Base-by-base conservation (phyloP, 1,284 basidiomycete genomes). In the Stereum hirsutum region DNA sequence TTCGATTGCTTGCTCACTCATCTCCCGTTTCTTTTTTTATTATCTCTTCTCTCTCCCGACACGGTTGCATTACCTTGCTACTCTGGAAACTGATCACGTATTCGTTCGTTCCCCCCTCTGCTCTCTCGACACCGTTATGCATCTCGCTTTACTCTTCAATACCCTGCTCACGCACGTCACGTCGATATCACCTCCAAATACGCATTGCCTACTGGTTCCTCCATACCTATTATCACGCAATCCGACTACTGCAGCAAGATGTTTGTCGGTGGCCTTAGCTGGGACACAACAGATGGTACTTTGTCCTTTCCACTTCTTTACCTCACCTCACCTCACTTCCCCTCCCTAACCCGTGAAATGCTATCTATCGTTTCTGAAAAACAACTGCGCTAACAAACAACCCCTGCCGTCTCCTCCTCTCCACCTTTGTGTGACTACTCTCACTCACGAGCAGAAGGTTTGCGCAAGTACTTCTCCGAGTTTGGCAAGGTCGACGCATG, bases 221-320 rank as follows among this genome's bases (percentile, higher is more conserved):
- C 27, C 37, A 26, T 23, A 12, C 8, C 19, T n/a, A 17, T 17
- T 19, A 15, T 4, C 37, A 12, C 45, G 41, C 44, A 40, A 43
- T 43, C 39, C 43, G 43, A n/a, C 46, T 31, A 37, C 46, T 57
- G 67, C 80, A 96, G 94, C 68, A 97, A 97, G 78, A 91, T 97
- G 84, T 97, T 97, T 71, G 88, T 97, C 62, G 93, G 93, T 57
- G 93, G 93, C 61, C 75, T 97, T 53, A 95, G 91, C 71, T 97
- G 93, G 93, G 92, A 96, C 67, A 97, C 93, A 56, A 92, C 89
- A 68, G 94, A 97, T 75, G 92, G 92, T 81, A 78, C 62, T 70
- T 57, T 58, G 58, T 64, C 61, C 56, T 37, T 23, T 28, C 33
- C 37, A 23, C 21, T 28, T 46, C 20, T 37, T 30, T 30, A 27